Evolutionary conservation across 306 rosid genomes (phyloP), one percentile per base, ranked within the genome.

Genomic region (Dalbergia cultrata): DNA sequence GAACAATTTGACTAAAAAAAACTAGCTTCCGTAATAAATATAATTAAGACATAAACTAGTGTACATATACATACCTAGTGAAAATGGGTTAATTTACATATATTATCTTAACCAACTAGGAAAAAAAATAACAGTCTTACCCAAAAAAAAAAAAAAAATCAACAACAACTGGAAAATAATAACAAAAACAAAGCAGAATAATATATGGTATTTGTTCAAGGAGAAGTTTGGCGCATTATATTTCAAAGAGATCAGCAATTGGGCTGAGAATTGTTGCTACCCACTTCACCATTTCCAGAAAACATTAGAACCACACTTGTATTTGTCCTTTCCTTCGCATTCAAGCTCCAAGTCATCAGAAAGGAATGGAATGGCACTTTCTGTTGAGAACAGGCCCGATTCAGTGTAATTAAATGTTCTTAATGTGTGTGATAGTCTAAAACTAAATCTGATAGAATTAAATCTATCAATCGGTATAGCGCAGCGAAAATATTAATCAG

Each of bases 261-360:
- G 13, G 22, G 9, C 34, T 53, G 18, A 16, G 21, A n/a, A 49
- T 67, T n/a, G 54, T 35, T 62, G 56, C 43, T 39, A 95, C 8
- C 26, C 12, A 65, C 67, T 80, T 95, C 88, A 92, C 99, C 99
- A 96, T 88, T 93, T 96, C 99, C 99, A 96, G 90, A 96, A 96
- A 68, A 96, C 99, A 84, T 96, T 96, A 81, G 98, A 96, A 72
- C 97, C 99, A 65, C 99, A 96, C 88, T 96, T 96, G 97, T 61
- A 96, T 71, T 96, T 96, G 84, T 96, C 99, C 79, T 87, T 96
- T 6, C 99, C 99, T 77, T 93, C 93, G 56, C 99, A 96, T 75
- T 96, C 99, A 82, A 96, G 74, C 3, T 67, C 86, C 93, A 96
- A 88, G 83, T 96, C 99, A 0, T 96, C 99, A 56, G 84, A 66